phyloP scores from a whole-genome alignment of 1,284 basidiomycete species.

The Fomitopsis pinicola region DNA sequence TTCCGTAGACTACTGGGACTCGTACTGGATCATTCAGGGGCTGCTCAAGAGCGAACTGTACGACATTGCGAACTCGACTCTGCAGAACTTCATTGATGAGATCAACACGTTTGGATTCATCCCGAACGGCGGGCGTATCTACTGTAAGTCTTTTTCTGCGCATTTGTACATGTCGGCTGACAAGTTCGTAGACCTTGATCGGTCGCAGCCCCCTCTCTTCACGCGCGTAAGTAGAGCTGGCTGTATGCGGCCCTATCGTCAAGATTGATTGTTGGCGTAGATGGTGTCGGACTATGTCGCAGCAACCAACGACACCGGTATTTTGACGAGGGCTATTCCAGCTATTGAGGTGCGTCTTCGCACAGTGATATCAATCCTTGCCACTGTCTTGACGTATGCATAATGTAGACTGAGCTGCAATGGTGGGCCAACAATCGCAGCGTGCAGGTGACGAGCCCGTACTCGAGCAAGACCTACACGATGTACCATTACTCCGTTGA shows the following conservation, averaged over 20 bases:
- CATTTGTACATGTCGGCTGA: slow-evolving; percentile 5
- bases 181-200: slow-evolving; percentile 60
- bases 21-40: slow-evolving; percentile 85
- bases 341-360: slow-evolving; percentile 43
- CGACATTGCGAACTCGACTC: slow-evolving; percentile 67
- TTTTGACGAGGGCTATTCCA: slow-evolving; percentile 62
- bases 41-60: slow-evolving; percentile 77
- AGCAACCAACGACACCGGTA: slow-evolving; percentile 53
- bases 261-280: slow-evolving; percentile 24
- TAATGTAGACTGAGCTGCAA: slow-evolving; percentile 60
- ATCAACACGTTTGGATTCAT: slow-evolving; percentile 81
- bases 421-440: slow-evolving; percentile 85
- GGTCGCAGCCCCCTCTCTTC: slow-evolving; percentile 89
- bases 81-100: slow-evolving; percentile 94
- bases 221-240: slow-evolving; percentile 49
- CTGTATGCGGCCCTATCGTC: not conserved
- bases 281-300: slow-evolving; percentile 69
- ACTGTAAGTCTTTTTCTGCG: slow-evolving; percentile 47
- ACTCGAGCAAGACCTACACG: slow-evolving; percentile 58
- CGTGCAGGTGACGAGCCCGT: slow-evolving; percentile 69
- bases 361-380: not conserved
- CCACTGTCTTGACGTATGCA: not conserved
- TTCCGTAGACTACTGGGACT: slow-evolving; percentile 72
- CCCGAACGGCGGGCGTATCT: slow-evolving; percentile 86
- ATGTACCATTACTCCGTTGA: slow-evolving; percentile 74